Base-by-base conservation (phyloP, 495 filamentous ascomycete species). In the Saxophila tyrrhenica region DNA sequence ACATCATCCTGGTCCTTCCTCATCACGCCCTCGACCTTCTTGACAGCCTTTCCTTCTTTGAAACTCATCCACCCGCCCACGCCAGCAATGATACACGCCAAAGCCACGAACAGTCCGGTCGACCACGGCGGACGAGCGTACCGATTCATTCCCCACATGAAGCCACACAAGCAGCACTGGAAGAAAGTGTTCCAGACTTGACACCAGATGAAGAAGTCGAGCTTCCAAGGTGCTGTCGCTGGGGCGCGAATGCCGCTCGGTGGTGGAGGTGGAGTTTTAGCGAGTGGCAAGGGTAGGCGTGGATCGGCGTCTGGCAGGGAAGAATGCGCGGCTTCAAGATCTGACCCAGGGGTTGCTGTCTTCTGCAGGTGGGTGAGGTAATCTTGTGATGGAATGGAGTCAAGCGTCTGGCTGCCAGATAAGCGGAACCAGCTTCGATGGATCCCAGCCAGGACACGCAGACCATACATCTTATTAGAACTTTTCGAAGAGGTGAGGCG, bases 111-210 rank as follows among this genome's bases (percentile, higher is more conserved):
- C 9, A 84, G 62, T 0, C 86, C 87, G 1, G 84, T 89, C 7
- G 76, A 72, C 85, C 86, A 90, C 17, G 73, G 73, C 1, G 88
- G 86, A 24, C 88, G 73, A 15, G 80, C 67, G 64, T 77, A 80
- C 19, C 87, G 70, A 61, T 87, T 85, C 64, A 81, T 70, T 0
- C 76, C 82, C 84, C 85, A 92, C 87, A 92, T 92, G 65, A 86
- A 84, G 3, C 74, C 78, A 17, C 81, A 84, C 1, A 94, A 72
- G 2, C 74, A 75, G 25, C 65, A 70, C 65, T 92, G 88, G 11
- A 89, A 74, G 59, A 91, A 78, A 0, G 86, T 90, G 64, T 94
- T 92, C 64, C 71, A 67, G 8, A 87, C 73, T 64, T 85, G 87
- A 43, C 73, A 69, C 82, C 82, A 89, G 47, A 92, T 75, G 3